Base-by-base conservation (phyloP, 306 rosid genomes). In the Acmispon strigosus region DNA sequence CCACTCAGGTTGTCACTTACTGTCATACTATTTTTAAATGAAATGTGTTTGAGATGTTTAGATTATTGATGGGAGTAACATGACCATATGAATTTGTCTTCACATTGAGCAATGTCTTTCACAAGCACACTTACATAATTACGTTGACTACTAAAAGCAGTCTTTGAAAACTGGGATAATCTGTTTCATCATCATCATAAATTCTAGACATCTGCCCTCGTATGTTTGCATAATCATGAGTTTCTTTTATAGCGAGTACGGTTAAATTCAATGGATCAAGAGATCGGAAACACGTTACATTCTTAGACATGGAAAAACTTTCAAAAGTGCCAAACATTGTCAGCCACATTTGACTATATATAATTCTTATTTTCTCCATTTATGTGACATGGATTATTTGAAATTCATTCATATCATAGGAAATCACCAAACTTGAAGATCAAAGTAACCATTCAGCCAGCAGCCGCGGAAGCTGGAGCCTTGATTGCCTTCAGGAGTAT, bases 391-490 rank as follows among this genome's bases (percentile, higher is more conserved):
- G 20, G n/a, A 41, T 62, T 59, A 34, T 50, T 50, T 48, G 71
- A 53, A 60, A 75, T 76, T 49, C 70, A 10, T 78, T 32, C 66
- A 13, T 73, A 57, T 75, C 10, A 3, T 62, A 94, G 96, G 95
- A 77, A 60, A 58, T 18, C 39, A 36, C 8, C 27, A 84, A 75
- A 65, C 24, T 66, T 0, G 81, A 74, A 37, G 86, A 83, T 66
- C 87, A 20, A 71, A 63, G 80, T 44, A 86, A 65, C 80, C 75
- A 11, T 49, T 85, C 96, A 13, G 84, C 67, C 42, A 89, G 96
- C 75, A 91, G 97, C 72, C 87, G 72, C 2, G 99, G 99, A 68
- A 95, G 99, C 78, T 95, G 96, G 92, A 89, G 96, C 83, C 96
- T 92, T 1, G 78, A 78, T 54, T 68, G 66, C 20, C 73, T 86